These are phyloP conservation scores for Candida tetrigidarum DNA, from an alignment of 1,139 yeast species.

Conservation along the genomic window DNA sequence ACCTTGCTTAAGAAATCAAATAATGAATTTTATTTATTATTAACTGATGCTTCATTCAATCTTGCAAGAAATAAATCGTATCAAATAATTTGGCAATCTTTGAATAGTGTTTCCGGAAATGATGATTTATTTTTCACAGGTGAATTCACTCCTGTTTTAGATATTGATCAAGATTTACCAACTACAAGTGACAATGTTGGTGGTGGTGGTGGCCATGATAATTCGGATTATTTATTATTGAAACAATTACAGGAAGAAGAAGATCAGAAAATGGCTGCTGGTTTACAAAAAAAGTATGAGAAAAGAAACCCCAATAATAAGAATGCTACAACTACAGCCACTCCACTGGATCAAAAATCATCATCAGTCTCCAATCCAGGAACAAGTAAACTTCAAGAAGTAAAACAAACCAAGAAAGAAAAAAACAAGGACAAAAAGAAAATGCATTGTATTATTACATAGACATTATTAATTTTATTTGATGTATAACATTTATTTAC, in stretches of 20 bases:
- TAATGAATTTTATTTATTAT: conserved; percentile 57
- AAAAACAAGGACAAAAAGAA: conserved; percentile 20
- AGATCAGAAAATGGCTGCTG: conserved; percentile 56
- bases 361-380: conserved; percentile 3
- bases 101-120: conserved; percentile 66
- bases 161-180: conserved; percentile 20
- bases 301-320: conserved; percentile 12
- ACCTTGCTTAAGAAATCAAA: conserved; percentile 62
- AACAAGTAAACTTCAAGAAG: conserved; percentile 1
- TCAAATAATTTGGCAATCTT: conserved; percentile 75
- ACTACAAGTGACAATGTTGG: no score
- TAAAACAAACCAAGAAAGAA: conserved; percentile 13
- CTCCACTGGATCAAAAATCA: not conserved
- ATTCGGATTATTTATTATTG: conserved; percentile 48
- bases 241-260: conserved; percentile 64
- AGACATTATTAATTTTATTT: conserved; percentile 9
- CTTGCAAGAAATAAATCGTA: conserved; percentile 30
- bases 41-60: conserved; percentile 74
- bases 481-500: not conserved
- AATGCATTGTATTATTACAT: conserved; percentile 25
- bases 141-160: conserved; percentile 49
- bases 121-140: conserved; percentile 72
- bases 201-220: conserved; percentile 17
- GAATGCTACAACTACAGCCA: not conserved
- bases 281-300: conserved; percentile 39